phyloP scores from a whole-genome alignment of 768 basidiomycete genomes.

The Lentinula aciculospora region DNA sequence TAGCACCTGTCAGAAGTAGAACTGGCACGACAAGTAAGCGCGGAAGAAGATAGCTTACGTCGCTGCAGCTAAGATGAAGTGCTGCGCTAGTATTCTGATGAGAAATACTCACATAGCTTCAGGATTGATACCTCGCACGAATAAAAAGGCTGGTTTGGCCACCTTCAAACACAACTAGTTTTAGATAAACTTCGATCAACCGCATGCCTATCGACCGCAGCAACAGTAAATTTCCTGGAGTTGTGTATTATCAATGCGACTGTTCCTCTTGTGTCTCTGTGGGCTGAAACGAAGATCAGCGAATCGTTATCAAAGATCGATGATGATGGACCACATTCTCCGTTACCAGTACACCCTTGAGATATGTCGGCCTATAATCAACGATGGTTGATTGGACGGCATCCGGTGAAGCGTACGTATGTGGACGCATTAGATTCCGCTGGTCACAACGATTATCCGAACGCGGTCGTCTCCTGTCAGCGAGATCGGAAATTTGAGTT shows the following conservation, averaged over 20 bases:
- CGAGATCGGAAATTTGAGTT: conserved; percentile 35
- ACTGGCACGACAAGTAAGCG: no score
- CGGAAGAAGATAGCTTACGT: conserved; percentile 45
- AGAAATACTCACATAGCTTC: conserved; percentile 31
- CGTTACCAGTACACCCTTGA: conserved; percentile 42
- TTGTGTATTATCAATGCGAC: conserved; percentile 41
- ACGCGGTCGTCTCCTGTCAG: conserved; percentile 50
- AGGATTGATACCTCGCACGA: conserved; percentile 42
- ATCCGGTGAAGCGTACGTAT: conserved; percentile 16
- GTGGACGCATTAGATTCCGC: conserved; percentile 46
- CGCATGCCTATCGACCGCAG: conserved; percentile 46
- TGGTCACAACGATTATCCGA: conserved; percentile 43
- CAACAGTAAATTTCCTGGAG: conserved; percentile 51
- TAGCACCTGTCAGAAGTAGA: conserved; percentile 38
- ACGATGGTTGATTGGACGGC: not conserved
- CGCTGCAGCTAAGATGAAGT: conserved; percentile 16
- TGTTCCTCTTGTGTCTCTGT: conserved; percentile 44
- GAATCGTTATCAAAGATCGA: not conserved
- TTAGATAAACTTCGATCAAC: conserved; percentile 18
- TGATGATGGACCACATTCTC: conserved; percentile 20
- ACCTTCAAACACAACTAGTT: conserved; percentile 42
- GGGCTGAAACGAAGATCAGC: conserved; percentile 15
- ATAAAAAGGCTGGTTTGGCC: conserved; percentile 45
- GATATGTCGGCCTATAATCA: conserved; percentile 42
- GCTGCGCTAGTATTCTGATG: not conserved